Percentiles rank a stretch among this genome's conserved stretches.
These are phyloP conservation scores for Teunomyces tritomae DNA, from an alignment of 805 yeast species.

Conservation along the genomic window DNA sequence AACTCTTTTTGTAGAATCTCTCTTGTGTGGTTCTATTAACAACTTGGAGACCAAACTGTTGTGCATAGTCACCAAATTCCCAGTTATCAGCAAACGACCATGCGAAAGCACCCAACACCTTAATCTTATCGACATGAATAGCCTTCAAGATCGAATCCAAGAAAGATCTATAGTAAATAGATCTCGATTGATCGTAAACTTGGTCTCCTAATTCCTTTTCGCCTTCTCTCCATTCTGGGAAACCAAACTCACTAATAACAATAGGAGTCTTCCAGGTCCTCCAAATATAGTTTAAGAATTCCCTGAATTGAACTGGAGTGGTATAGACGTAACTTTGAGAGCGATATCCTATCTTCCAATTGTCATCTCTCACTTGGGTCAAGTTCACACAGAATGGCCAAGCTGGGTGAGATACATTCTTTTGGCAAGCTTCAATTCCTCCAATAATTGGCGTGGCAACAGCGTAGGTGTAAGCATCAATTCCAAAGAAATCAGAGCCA, in stretches of 20 bases:
- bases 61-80: slow-evolving; percentile 28
- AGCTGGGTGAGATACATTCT: slow-evolving; percentile 14
- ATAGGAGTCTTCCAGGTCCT: slow-evolving; percentile 23
- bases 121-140: slow-evolving; percentile 21
- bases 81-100: slow-evolving; percentile 34
- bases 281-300: slow-evolving; percentile 23
- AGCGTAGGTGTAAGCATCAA: slow-evolving; percentile 27
- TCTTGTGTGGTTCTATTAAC: slow-evolving; percentile 26
- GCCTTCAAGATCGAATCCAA: slow-evolving; percentile 24
- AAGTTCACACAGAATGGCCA: slow-evolving; percentile 26
- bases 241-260: slow-evolving; percentile 32
- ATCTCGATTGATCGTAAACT: slow-evolving; percentile 24
- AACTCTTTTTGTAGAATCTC: slow-evolving; percentile 19
- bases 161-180: slow-evolving; percentile 26
- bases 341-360: slow-evolving; percentile 21
- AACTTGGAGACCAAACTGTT: slow-evolving; percentile 23
- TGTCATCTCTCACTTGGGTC: slow-evolving; percentile 12
- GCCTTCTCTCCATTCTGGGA: slow-evolving; percentile 29
- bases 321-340: slow-evolving; percentile 21
- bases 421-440: slow-evolving; percentile 22
- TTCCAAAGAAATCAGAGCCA: slow-evolving; percentile 30
- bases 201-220: slow-evolving; percentile 23
- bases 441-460: slow-evolving; percentile 17
- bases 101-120: slow-evolving; percentile 27
- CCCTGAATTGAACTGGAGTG: slow-evolving; percentile 22